Percentiles rank a stretch among this genome's conserved stretches.
These are phyloP conservation scores for Aspergillus arachidicola DNA, from an alignment of 2,329 filamentous ascomycete species.

Conservation along the genomic window DNA sequence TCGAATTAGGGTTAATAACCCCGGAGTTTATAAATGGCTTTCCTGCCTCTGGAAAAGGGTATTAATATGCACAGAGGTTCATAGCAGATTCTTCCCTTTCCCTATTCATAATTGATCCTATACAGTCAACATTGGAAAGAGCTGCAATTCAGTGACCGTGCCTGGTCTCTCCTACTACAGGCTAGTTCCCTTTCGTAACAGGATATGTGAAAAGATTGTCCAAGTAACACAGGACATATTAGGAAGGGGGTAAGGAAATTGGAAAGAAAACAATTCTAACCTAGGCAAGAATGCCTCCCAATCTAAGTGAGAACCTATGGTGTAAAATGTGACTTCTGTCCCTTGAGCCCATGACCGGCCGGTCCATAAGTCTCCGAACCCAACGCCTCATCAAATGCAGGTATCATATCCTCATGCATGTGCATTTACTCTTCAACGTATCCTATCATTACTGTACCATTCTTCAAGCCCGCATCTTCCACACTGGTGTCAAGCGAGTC, in stretches of 20 bases:
- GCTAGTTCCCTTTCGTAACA: not conserved
- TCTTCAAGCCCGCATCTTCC: constrained; percentile 81
- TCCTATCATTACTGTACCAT: constrained; percentile 94
- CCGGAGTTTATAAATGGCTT: too few species aligned
- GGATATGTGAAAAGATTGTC: not conserved
- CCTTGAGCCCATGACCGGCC: not conserved
- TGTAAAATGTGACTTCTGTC: not conserved
- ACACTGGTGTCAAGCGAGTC: constrained; percentile 73
- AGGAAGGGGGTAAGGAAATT: not conserved
- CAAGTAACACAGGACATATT: not conserved
- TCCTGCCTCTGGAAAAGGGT: not conserved
- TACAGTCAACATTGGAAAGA: not conserved
- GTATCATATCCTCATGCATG: not conserved
- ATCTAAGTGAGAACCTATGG: not conserved
- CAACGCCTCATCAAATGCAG: constrained; percentile 5
- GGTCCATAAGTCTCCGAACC: not conserved
- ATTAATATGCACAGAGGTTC: not conserved
- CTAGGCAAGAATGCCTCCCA: not conserved
- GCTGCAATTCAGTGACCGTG: not conserved
- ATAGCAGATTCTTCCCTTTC: not conserved
- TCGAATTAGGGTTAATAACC: not conserved
- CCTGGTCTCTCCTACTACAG: not conserved
- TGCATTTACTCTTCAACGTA: constrained; percentile 65
- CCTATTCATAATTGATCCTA: not conserved
- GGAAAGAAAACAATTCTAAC: not conserved